A percentile compares a stretch with the other conserved stretches of the same genome.
phyloP scores from a whole-genome alignment of 2,329 filamentous ascomycete species.

The Aspergillus vadensis region DNA sequence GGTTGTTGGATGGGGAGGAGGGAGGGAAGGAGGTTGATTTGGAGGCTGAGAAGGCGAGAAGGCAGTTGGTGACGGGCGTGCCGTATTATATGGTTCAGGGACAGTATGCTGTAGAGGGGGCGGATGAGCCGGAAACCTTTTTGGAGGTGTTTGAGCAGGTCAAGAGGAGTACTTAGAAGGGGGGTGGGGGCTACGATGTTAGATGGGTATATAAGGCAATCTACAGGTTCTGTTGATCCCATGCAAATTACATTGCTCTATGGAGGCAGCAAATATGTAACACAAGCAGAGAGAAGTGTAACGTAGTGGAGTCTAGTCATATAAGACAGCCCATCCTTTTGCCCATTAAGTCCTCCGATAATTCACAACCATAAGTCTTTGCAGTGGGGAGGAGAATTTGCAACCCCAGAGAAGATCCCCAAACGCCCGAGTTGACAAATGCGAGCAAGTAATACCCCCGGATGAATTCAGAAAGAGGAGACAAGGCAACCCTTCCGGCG shows the following conservation, averaged over 20 bases:
- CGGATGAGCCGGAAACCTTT: slow-evolving; percentile 70
- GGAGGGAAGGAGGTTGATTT: slow-evolving; percentile 61
- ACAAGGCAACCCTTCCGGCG: neutral
- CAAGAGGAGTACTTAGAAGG: slow-evolving; percentile 39
- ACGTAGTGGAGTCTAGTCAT: neutral
- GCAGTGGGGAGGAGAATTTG: neutral
- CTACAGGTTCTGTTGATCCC: no score
- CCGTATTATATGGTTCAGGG: slow-evolving; percentile 75
- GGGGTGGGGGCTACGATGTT: no score
- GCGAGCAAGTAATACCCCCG: slow-evolving; percentile 1
- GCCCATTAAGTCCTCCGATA: neutral
- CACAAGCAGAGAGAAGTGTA: neutral
- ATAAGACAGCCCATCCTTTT: neutral
- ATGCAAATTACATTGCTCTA: neutral
- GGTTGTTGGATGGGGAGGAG: slow-evolving; percentile 56
- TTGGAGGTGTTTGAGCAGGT: slow-evolving; percentile 66
- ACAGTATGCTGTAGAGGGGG: slow-evolving; percentile 67
- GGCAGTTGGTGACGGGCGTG: slow-evolving; percentile 65
- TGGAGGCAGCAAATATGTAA: neutral
- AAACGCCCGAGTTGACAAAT: slow-evolving; percentile 3
- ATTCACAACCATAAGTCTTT: neutral
- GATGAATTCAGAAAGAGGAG: neutral
- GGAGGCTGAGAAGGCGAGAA: slow-evolving; percentile 56
- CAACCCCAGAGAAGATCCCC: neutral
- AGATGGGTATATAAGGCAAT: neutral